These are phyloP conservation scores for Xanthoparmelia taractica DNA, from an alignment of 495 filamentous ascomycete genomes.

Conservation along the genomic window DNA sequence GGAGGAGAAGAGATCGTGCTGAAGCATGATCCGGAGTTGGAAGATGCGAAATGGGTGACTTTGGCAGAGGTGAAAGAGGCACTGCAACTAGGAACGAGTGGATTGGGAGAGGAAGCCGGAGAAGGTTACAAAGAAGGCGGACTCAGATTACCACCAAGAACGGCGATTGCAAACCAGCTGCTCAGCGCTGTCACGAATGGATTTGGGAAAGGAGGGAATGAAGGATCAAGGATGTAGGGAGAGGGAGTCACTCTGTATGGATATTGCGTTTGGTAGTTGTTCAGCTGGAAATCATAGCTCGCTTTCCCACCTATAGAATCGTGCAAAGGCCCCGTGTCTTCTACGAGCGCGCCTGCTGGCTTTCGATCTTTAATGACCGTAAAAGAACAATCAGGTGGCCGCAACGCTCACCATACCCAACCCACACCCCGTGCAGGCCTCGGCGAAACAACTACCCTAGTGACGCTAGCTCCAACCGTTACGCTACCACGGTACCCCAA, in stretches of 20 bases:
- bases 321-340: neutral
- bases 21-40: constrained; percentile 83
- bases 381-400: neutral
- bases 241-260: neutral
- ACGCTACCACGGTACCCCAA: too few species aligned
- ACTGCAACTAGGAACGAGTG: constrained; percentile 48
- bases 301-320: neutral
- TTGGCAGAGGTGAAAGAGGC: constrained; percentile 58
- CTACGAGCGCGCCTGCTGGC: neutral
- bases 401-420: neutral
- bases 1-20: constrained; percentile 73
- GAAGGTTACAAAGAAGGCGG: constrained; percentile 64
- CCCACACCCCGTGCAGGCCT: too few species aligned
- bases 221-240: constrained; percentile 20
- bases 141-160: constrained; percentile 63
- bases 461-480: neutral
- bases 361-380: neutral
- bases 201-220: constrained; percentile 31
- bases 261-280: neutral
- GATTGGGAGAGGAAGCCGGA: constrained; percentile 55
- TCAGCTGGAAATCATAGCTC: neutral
- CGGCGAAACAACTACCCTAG: neutral
- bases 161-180: constrained; percentile 75
- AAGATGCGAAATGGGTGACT: constrained; percentile 78
- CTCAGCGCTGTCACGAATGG: constrained; percentile 48